Conservation (phyloP, 2,329 filamentous ascomycete species). For the Penicillium capsulatum region DNA sequence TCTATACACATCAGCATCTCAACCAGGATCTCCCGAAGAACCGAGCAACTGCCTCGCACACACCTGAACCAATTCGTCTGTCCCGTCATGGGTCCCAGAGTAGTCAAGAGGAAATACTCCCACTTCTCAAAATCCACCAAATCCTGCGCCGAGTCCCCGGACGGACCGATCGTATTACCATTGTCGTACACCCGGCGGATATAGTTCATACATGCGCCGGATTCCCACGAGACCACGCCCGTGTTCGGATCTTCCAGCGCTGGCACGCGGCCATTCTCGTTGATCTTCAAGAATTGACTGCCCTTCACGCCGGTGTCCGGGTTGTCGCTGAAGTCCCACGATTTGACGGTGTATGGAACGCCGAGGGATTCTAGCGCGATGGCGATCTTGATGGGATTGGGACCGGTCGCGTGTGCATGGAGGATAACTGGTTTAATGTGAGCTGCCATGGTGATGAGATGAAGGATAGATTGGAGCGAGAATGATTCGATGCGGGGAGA, state of each 20-base stretch:
- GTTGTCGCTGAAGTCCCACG: constrained; percentile 43
- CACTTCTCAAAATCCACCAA: constrained; percentile 46
- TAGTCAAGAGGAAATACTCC: constrained; percentile 43
- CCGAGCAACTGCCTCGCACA: neutral
- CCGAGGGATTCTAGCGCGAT: constrained; percentile 40
- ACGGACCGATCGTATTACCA: constrained; percentile 36
- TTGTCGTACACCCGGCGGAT: constrained; percentile 42
- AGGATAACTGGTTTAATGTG: constrained; percentile 36
- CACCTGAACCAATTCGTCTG: constrained; percentile 41
- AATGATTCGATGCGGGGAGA: neutral
- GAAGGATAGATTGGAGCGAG: neutral
- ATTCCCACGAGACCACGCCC: constrained; percentile 38
- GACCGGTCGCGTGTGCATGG: constrained; percentile 41
- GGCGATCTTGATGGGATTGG: constrained; percentile 46
- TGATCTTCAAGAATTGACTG: constrained; percentile 38
- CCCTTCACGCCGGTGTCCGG: constrained; percentile 31
- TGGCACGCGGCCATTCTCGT: constrained; percentile 44
- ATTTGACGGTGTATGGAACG: constrained; percentile 41
- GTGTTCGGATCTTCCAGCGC: constrained; percentile 40
- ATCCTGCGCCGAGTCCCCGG: constrained; percentile 33
- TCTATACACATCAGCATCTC: constrained; percentile 18
- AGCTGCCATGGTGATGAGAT: constrained; percentile 11
- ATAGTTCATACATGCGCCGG: constrained; percentile 40
- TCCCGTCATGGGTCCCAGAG: constrained; percentile 42
- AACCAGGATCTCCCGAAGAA: neutral